Evolutionary conservation across 75 land plant species (phyloP), one percentile per base, ranked within the genome.

Genomic region (Sequoiadendron giganteum): DNA sequence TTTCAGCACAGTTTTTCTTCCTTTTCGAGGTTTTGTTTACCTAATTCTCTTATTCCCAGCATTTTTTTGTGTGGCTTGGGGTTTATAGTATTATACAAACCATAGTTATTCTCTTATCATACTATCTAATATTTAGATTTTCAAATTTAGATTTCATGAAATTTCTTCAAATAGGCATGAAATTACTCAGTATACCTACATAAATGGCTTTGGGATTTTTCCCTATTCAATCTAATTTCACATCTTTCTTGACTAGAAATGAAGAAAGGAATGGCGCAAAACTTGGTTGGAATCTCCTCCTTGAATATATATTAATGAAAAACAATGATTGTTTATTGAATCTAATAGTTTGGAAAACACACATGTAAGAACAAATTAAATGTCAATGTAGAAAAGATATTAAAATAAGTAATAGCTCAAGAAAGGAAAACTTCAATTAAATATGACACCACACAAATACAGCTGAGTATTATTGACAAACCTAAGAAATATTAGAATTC

Each of bases 401-500:
- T 28, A 47, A 82, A 82, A 82, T 10, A 45, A 10, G 48, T 45
- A 43, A 43, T 82, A 82, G 49, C 84, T 28, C 47, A 73, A 28
- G 32, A 82, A 30, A 82, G 8, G 10, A 82, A 47, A 82, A 10
- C 52, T 73, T 45, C 34, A 28, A 43, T 47, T 28, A 76, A 87
- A 13, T 87, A n/a, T 43, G 16, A 21, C 2, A 47, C 49, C n/a
- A 9, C 11, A 15, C 1, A 40, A 77, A 21, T 40, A 76, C 19
- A 43, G n/a, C 86, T 16, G 1, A 25, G 18, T 1, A 70, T 15
- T n/a, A 81, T 28, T 85, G 30, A 54, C 91, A 52, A 18, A 98
- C 99, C 99, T 86, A 98, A 87, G 87, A 98, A 96, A 15, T 92
- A 90, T 18, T 89, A 92, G 81, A 98, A 98, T 25, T 94, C 84